A percentile compares a stretch with the other conserved stretches of the same genome.
Evolutionary conservation across 2,329 filamentous ascomycete genomes (phyloP).

Genomic region (Fusarium bactridioides): DNA sequence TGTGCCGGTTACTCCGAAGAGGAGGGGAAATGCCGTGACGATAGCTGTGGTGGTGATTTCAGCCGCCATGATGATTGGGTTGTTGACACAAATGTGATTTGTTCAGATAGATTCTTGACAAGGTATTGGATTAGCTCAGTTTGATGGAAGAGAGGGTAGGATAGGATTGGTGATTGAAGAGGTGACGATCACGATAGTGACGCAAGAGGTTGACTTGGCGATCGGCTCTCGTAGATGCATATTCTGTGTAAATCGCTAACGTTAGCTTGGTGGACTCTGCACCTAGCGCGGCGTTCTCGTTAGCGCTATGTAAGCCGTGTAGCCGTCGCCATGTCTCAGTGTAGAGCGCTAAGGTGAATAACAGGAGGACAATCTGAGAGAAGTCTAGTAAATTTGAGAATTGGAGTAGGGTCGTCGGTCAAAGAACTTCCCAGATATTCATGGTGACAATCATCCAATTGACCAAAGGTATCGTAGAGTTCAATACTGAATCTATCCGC

Average conservation of each 20-base stretch:
- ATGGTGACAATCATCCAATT: background rate
- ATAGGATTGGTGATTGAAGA: background rate
- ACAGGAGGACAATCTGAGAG: too few species aligned
- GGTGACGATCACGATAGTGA: conserved; percentile 3
- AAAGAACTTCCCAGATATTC: fast-evolving
- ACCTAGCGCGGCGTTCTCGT: background rate
- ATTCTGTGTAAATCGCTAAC: conserved; percentile 5
- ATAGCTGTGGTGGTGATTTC: background rate
- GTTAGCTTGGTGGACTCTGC: background rate
- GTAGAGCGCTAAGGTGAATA: background rate
- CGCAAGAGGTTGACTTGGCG: background rate
- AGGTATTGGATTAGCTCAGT: too few species aligned
- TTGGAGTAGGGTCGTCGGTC: background rate
- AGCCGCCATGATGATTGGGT: background rate
- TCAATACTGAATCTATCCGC: background rate
- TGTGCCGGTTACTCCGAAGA: conserved; percentile 13
- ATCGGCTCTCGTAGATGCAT: conserved; percentile 14
- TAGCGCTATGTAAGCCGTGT: background rate
- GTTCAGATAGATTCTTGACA: too few species aligned
- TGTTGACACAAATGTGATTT: background rate
- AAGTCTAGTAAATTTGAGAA: background rate
- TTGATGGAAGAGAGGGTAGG: background rate
- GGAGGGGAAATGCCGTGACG: conserved; percentile 9
- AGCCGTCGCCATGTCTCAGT: background rate
- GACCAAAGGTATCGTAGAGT: too few species aligned